Percentiles rank a stretch among this genome's conserved stretches.
Conservation (phyloP, 257 asterid genomes). For the Ophiorrhiza pumila region DNA sequence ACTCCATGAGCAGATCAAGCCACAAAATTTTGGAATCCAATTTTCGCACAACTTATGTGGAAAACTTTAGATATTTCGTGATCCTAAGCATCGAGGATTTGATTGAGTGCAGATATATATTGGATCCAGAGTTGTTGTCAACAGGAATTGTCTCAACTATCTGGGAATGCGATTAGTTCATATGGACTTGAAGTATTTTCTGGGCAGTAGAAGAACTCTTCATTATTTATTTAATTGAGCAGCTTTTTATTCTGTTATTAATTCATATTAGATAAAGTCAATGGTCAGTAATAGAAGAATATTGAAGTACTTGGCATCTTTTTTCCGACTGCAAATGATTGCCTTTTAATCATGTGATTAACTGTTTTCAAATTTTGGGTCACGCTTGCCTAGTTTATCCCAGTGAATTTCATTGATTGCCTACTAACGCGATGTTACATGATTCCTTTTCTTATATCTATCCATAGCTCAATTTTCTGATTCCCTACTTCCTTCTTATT, state of each 20-base stretch:
- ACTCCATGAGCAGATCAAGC: background rate
- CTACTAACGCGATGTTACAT: background rate
- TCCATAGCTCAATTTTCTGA: background rate
- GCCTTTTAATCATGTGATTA: background rate
- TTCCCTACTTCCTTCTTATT: background rate
- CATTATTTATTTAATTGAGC: background rate
- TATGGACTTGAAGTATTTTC: background rate
- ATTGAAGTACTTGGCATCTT: background rate
- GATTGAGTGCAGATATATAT: background rate
- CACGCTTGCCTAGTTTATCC: background rate
- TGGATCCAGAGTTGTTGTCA: too few relatives aligned
- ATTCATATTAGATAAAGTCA: background rate
- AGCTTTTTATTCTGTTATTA: background rate
- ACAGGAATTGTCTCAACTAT: background rate
- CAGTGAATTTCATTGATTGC: background rate
- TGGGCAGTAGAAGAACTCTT: background rate
- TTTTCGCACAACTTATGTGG: background rate
- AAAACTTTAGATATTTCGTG: background rate
- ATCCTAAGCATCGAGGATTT: background rate
- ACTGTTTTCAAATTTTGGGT: too few relatives aligned
- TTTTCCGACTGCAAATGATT: background rate
- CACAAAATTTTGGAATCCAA: too few relatives aligned
- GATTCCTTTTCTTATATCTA: background rate
- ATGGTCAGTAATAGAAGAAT: background rate
- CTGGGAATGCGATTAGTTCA: background rate